Base-by-base conservation (phyloP, 306 rosid species). In the Pyrus communis region DNA sequence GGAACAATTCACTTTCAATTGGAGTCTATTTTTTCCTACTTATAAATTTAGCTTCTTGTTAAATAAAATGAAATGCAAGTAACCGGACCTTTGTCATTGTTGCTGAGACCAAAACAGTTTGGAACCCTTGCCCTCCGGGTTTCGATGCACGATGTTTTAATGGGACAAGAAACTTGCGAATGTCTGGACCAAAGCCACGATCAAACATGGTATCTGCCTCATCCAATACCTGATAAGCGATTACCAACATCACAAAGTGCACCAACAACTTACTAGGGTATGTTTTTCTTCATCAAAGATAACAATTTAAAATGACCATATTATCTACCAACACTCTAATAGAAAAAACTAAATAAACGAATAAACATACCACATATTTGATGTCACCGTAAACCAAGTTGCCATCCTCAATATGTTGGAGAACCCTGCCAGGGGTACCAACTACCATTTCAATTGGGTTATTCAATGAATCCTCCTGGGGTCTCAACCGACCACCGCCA, bases 151-250 rank as follows among this genome's bases (percentile, higher is more conserved):
- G 99, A 63, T 80, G 74, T 46, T 87, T 92, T 82, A 92, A 76
- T 40, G 99, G 97, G 70, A 68, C 89, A 40, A 95, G 78, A 81
- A 95, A 92, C 85, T 95, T 92, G 78, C 86, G 91, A 67, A 95
- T 95, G 76, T 95, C 99, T 51, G 99, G 99, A 76, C 97, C 97
- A 90, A 95, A 92, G 49, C 97, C 99, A 67, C 86, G 91, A 88
- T 95, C 99, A 86, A 95, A 95, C 99, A 92, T 95, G 30, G 97
- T 92, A 85, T 95, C 97, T 31, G 97, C 99, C 87, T 95, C 99
- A 77, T 95, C 99, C 81, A 95, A 85, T 66, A 95, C 97, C 99
- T 95, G 76, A 80, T 68, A 81, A 79, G 54, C 46, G 73, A 77
- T 77, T 63, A 73, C 31, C 62, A 70, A 55, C 21, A 13, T 74